Conservation (phyloP, 345 rosid genomes). For the Salix caprea region DNA sequence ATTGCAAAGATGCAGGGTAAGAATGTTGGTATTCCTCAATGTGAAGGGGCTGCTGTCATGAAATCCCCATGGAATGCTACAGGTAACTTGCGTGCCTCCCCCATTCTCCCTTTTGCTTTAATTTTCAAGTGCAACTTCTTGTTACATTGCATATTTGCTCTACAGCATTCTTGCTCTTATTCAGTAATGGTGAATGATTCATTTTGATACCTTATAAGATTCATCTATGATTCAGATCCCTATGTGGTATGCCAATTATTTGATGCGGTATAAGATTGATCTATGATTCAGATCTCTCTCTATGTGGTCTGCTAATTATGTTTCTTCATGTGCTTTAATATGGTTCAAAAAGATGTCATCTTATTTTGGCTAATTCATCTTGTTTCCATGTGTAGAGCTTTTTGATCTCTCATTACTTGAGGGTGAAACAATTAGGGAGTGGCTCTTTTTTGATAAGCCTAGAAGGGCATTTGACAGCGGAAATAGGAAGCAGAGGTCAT, state of each 20-base stretch:
- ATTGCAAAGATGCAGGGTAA: slow-evolving; percentile 61
- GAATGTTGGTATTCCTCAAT: slow-evolving; percentile 82
- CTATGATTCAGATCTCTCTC: neutral
- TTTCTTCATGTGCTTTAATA: neutral
- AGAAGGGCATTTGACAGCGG: slow-evolving; percentile 87
- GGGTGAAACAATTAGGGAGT: slow-evolving; percentile 73
- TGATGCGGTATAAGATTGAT: neutral
- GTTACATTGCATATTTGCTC: neutral
- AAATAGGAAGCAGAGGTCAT: slow-evolving; percentile 85
- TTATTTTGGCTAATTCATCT: slow-evolving; percentile 6
- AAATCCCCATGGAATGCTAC: slow-evolving; percentile 86
- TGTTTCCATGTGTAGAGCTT: slow-evolving; percentile 48
- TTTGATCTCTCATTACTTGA: slow-evolving; percentile 59
- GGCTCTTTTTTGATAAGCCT: slow-evolving; percentile 91
- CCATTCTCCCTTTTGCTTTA: neutral
- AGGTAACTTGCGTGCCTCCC: slow-evolving; percentile 31
- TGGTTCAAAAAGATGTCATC: neutral
- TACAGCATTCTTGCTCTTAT: neutral
- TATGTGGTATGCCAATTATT: neutral
- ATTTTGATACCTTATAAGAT: neutral
- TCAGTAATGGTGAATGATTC: neutral
- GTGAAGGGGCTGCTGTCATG: slow-evolving; percentile 78
- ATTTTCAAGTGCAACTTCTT: neutral
- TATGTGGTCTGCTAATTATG: neutral
- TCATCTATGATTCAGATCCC: neutral